Conservation (phyloP, 345 rosid species). For the Moricandia moricandioides region DNA sequence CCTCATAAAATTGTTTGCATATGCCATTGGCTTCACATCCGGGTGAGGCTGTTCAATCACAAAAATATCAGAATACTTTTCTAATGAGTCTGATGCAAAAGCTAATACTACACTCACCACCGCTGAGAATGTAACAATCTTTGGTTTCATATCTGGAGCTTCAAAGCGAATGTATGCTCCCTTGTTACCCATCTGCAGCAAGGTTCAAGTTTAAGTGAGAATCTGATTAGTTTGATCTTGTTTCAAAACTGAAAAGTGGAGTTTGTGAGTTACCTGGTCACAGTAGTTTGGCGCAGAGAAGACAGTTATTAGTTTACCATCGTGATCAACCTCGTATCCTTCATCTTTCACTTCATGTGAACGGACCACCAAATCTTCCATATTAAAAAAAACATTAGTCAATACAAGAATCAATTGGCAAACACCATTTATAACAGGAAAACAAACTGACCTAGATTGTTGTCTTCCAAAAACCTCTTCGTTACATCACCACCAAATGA, state of each 20-base stretch:
- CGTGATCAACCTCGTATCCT: constrained; percentile 96
- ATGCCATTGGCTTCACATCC: constrained; percentile 96
- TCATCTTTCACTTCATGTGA: constrained; percentile 98
- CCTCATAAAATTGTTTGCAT: constrained; percentile 80
- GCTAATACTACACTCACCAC: constrained; percentile 60
- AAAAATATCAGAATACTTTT: background rate
- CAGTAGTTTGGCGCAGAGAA: constrained; percentile 99
- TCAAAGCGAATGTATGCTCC: constrained; percentile 93
- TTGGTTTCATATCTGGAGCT: constrained; percentile 90
- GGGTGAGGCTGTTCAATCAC: constrained; percentile 77
- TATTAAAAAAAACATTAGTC: constrained; percentile 16
- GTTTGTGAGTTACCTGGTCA: constrained; percentile 71
- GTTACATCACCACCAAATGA: constrained; percentile 86
- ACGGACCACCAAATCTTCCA: constrained; percentile 75
- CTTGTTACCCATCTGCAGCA: constrained; percentile 93
- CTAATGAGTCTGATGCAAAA: background rate
- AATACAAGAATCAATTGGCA: background rate
- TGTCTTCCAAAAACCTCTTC: too few relatives aligned
- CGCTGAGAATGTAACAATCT: constrained; percentile 86
- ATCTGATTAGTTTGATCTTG: background rate
- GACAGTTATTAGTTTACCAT: constrained; percentile 92
- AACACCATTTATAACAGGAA: background rate
- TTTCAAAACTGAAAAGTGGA: background rate
- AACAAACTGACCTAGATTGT: background rate
- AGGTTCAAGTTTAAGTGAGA: background rate